Percentiles rank a stretch among this genome's conserved stretches.
These are phyloP conservation scores for Plasmodium ovale DNA, from an alignment of 169 alveolate species.

Conservation along the genomic window DNA sequence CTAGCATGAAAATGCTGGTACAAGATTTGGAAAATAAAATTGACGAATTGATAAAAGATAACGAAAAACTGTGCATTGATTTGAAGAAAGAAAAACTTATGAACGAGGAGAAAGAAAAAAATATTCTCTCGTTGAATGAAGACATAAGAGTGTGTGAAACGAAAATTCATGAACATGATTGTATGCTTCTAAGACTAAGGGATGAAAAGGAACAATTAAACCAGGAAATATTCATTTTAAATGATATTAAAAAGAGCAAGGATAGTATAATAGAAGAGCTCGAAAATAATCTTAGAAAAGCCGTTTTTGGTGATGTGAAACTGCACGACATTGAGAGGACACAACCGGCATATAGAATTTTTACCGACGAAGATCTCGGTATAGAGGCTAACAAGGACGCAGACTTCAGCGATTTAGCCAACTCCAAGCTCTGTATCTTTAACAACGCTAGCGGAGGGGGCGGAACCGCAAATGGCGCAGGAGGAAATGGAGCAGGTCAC, in stretches of 20 bases:
- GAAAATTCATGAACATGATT: slow-evolving; percentile 35
- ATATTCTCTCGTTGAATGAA: slow-evolving; percentile 28
- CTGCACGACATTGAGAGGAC: slow-evolving; percentile 52
- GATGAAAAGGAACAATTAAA: slow-evolving; percentile 68
- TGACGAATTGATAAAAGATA: slow-evolving; percentile 72
- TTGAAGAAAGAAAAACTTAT: slow-evolving; percentile 62
- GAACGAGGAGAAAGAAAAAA: slow-evolving; percentile 60
- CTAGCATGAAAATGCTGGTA: slow-evolving; percentile 73
- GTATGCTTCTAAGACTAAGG: slow-evolving; percentile 26
- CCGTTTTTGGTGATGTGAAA: slow-evolving; percentile 72
- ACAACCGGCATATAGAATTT: slow-evolving; percentile 34
- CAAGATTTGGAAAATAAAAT: slow-evolving; percentile 75
- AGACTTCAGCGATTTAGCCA: slow-evolving; percentile 16
- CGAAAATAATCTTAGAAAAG: slow-evolving; percentile 74
- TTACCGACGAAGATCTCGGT: slow-evolving; percentile 71
- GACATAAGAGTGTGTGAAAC: slow-evolving; percentile 36
- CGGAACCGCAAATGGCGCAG: not conserved
- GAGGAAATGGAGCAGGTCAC: not conserved
- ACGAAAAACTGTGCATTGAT: slow-evolving; percentile 70
- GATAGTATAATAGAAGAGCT: slow-evolving; percentile 63
- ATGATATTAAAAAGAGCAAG: slow-evolving; percentile 56
- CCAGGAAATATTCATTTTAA: slow-evolving; percentile 47
- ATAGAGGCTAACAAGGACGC: slow-evolving; percentile 10
- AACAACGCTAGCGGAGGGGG: slow-evolving; percentile 22
- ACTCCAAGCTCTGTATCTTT: slow-evolving; percentile 52